Conservation (phyloP, 2,329 filamentous ascomycete genomes). For the Arachnopeziza araneosa region DNA sequence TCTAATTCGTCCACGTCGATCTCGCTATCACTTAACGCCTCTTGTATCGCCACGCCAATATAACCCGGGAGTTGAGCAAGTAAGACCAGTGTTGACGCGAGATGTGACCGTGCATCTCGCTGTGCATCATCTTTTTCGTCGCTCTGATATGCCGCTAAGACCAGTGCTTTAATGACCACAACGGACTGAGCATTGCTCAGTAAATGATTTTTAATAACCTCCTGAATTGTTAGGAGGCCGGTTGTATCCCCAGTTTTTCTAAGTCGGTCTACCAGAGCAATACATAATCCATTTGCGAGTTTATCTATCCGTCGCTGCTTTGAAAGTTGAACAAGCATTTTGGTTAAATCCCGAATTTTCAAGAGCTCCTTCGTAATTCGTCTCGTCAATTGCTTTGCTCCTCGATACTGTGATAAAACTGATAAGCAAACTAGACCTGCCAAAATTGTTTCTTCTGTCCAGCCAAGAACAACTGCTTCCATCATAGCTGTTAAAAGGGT, state of each 20-base stretch:
- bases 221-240: slow-evolving; percentile 54
- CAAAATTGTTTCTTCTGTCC: slow-evolving; percentile 66
- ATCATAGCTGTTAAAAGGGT: slow-evolving; percentile 78
- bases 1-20: slow-evolving; percentile 72
- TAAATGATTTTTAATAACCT: slow-evolving; percentile 53
- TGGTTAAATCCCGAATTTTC: slow-evolving; percentile 55
- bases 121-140: slow-evolving; percentile 49
- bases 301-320: slow-evolving; percentile 64
- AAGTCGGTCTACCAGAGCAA: slow-evolving; percentile 58
- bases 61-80: slow-evolving; percentile 56
- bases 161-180: slow-evolving; percentile 60
- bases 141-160: slow-evolving; percentile 54
- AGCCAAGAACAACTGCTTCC: slow-evolving; percentile 77
- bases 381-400: slow-evolving; percentile 61
- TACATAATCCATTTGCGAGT: slow-evolving; percentile 64
- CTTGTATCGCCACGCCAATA: slow-evolving; percentile 58
- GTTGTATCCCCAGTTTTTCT: slow-evolving; percentile 52
- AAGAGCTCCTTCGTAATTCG: slow-evolving; percentile 65
- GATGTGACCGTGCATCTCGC: slow-evolving; percentile 52
- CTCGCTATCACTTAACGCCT: slow-evolving; percentile 60
- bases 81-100: slow-evolving; percentile 61
- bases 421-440: slow-evolving; percentile 75
- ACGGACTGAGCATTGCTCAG: slow-evolving; percentile 57
- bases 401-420: slow-evolving; percentile 75
- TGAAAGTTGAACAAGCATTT: slow-evolving; percentile 55